A percentile compares a stretch with the other conserved stretches of the same genome.
Evolutionary conservation across 2,329 filamentous ascomycete species (phyloP).

Genomic region (Mycosphaerella sp.): DNA sequence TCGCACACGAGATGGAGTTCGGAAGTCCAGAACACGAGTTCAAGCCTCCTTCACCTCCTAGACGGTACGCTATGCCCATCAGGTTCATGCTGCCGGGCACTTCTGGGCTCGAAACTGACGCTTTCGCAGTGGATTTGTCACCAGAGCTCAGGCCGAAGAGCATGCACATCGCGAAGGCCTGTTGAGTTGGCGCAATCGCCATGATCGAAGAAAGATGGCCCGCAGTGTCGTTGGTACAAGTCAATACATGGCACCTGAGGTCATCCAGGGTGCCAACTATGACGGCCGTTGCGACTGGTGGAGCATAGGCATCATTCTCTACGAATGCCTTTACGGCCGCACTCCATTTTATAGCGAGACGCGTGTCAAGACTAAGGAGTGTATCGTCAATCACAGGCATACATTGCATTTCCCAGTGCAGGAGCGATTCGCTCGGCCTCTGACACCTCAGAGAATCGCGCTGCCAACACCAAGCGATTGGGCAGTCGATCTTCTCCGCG

Average conservation of each 20-base stretch:
- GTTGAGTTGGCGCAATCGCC: conserved; percentile 41
- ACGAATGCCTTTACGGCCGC: conserved; percentile 86
- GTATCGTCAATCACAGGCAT: conserved; percentile 68
- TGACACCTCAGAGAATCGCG: conserved; percentile 31
- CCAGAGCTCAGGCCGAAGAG: conserved; percentile 21
- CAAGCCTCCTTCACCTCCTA: not conserved
- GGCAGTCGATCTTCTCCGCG: conserved; percentile 70
- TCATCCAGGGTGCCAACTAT: conserved; percentile 73
- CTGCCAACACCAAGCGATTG: conserved; percentile 55
- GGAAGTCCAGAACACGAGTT: not conserved
- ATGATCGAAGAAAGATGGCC: conserved; percentile 62
- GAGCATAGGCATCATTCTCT: conserved; percentile 92
- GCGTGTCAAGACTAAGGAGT: conserved; percentile 75
- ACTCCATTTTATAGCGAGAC: conserved; percentile 84
- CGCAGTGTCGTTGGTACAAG: conserved; percentile 89
- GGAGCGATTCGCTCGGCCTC: conserved; percentile 49
- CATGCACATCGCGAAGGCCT: conserved; percentile 31
- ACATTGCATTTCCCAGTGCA: conserved; percentile 64
- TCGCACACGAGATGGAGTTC: conserved; percentile 41
- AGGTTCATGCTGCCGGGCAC: not conserved
- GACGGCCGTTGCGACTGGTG: conserved; percentile 95
- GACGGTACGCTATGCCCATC: not conserved
- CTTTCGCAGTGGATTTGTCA: not conserved
- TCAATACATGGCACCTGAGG: conserved; percentile 97
- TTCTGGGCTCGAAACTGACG: not conserved